Evolutionary conservation across 1,284 basidiomycete genomes (phyloP), one percentile per base, ranked within the genome.

Genomic region (Ceratobasidium sp.): DNA sequence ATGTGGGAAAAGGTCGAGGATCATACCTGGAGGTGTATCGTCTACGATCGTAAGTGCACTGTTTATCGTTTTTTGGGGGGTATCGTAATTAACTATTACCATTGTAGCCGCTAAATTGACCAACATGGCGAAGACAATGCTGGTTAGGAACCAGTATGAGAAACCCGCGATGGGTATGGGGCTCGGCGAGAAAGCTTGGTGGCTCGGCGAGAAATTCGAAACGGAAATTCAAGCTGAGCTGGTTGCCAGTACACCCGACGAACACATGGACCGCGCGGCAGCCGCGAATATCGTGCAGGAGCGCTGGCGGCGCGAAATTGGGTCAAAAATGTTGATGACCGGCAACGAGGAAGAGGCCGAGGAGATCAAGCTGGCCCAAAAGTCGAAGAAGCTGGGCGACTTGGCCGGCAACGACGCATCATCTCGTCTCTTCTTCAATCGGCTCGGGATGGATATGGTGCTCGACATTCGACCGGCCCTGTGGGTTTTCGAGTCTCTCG

Each of bases 101-200:
- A 5, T 19, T 51, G 11, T 13, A 59, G 56, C 56, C 15, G 56
- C 15, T 15, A 32, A 32, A 22, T 34, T 59, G 25, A 32, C 56
- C 7, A 8, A 5, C 1, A 34, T 25, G 4, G 56, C 56, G 3
- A 15, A 19, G 25, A 59, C 15, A 5, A 22, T 22, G 56, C 22
- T 59, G 25, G 25, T 32, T 22, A 15, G 56, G 22, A 59, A 59
- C 25, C 22, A 59, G 17, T 22, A 59, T 13, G 56, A 22, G 32
- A 59, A 59, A 22, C 56, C 56, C 13, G 56, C 56, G 25, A 59
- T 25, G 56, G 56, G 56, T 15, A 59, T 59, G 56, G 56, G 56
- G 3, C 17, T n/a, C 3, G 56, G 56, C n/a, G 56, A 59, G 32
- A 22, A 59, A 25, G 56, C 25, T 15, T 59, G 56, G 56, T 59